A percentile compares a stretch with the other conserved stretches of the same genome.
Evolutionary conservation across 2,329 filamentous ascomycete species (phyloP).

Genomic region (Cryphonectria nitschkei): DNA sequence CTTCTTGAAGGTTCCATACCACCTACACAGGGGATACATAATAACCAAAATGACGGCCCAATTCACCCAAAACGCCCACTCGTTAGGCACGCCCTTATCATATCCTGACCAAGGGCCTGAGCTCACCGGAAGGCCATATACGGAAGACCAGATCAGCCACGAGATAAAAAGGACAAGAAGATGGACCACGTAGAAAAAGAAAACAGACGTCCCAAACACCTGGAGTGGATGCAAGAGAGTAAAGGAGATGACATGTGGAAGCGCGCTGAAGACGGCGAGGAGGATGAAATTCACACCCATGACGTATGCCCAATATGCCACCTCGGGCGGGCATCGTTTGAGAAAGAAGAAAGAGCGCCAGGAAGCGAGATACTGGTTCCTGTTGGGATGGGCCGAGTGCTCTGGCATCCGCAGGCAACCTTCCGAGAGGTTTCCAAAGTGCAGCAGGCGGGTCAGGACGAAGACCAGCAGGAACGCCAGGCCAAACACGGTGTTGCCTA

Average conservation of each 20-base stretch:
- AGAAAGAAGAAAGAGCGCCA: conserved; percentile 50
- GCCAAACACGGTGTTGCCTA: conserved; percentile 37
- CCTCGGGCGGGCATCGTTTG: conserved; percentile 51
- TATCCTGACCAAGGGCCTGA: conserved; percentile 40
- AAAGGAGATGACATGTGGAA: conserved; percentile 39
- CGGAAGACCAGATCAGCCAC: conserved; percentile 29
- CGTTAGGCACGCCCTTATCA: conserved; percentile 41
- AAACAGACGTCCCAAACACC: conserved; percentile 48
- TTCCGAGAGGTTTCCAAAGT: conserved; percentile 49
- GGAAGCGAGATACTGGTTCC: conserved; percentile 48
- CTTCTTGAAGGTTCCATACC: conserved; percentile 49
- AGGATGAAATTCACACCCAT: conserved; percentile 45
- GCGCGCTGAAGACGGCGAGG: conserved; percentile 41
- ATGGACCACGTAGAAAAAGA: conserved; percentile 51
- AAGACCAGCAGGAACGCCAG: conserved; percentile 44
- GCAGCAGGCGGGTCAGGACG: conserved; percentile 45
- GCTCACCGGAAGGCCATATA: not conserved
- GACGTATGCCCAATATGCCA: conserved; percentile 49
- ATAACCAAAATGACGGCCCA: conserved; percentile 42
- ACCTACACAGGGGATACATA: conserved; percentile 46
- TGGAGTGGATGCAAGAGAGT: conserved; percentile 42
- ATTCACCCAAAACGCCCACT: conserved; percentile 43
- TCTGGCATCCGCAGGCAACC: conserved; percentile 46
- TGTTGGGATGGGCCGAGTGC: conserved; percentile 36
- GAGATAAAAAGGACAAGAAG: conserved; percentile 40